Evolutionary conservation across 768 basidiomycete genomes (phyloP), one percentile per base, ranked within the genome.

Genomic region (Naganishia onofrii): DNA sequence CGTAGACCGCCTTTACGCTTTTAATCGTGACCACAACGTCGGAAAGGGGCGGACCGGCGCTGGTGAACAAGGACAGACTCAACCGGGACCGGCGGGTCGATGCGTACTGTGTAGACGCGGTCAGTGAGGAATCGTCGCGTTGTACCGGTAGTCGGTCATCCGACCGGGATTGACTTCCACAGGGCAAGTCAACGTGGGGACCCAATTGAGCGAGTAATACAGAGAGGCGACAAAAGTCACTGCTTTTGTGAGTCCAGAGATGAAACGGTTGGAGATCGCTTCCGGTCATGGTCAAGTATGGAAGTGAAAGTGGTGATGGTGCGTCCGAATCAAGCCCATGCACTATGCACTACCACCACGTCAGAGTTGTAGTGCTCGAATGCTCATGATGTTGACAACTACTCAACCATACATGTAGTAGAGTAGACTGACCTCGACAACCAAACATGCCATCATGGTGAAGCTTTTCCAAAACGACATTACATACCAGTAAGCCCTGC

Each of bases 401-500:
- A n/a, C n/a, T n/a, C n/a, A n/a, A n/a, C n/a, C n/a, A n/a, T n/a
- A n/a, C n/a, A n/a, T n/a, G n/a, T n/a, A n/a, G n/a, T n/a, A n/a
- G n/a, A n/a, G n/a, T n/a, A n/a, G n/a, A n/a, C n/a, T n/a, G n/a
- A n/a, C 38, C 42, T 15, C 46, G 23, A 23, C 28, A n/a, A 12
- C 28, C 36, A 28, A 51, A n/a, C 54, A 55, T 29, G 54, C 34
- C 26, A 56, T 9, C 21, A 73, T 73, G 72, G 72, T 73, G 38
- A 69, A 66, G 66, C 68, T 73, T 7, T 73, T 73, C 66, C 51
- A 73, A 51, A 64, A 69, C 26, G 57, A 66, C 17, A 67, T 73
- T 21, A 42, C 42, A 26, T 73, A 69, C 60, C 65, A 73, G 72
- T 42, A 42, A 42, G 42, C 15, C 42, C 42, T 42, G 12, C 68